phyloP scores from a whole-genome alignment of 208 protist species.

The Leishmania aethiopica region DNA sequence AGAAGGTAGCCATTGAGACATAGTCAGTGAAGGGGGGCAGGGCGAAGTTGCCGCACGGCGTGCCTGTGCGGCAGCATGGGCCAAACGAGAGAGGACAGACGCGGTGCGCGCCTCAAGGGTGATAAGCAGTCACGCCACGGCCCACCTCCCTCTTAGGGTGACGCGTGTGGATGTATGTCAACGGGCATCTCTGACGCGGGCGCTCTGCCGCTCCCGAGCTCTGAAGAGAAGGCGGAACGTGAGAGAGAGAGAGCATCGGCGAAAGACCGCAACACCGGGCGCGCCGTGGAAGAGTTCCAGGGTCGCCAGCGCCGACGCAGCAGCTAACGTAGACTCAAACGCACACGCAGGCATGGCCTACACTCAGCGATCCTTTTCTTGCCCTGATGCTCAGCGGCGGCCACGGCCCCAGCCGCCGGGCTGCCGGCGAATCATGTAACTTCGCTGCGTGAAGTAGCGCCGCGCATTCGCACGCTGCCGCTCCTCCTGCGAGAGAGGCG shows the following conservation, averaged over 20 bases:
- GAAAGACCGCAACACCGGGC: not conserved
- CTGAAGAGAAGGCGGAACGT: not conserved
- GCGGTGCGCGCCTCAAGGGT: not conserved
- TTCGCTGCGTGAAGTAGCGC: conserved; percentile 38
- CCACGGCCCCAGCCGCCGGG: conserved; percentile 11
- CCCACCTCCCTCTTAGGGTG: not conserved
- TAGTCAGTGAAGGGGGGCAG: not conserved
- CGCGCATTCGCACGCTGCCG: conserved; percentile 42
- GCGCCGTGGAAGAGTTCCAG: not conserved
- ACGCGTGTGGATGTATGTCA: not conserved
- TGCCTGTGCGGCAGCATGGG: not conserved
- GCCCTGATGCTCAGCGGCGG: conserved; percentile 11
- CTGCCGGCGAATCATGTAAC: conserved; percentile 26
- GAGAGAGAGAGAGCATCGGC: not conserved
- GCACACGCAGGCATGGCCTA: not conserved
- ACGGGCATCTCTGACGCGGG: not conserved
- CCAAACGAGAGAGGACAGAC: not conserved
- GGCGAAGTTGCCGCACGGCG: not conserved
- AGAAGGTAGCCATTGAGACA: not conserved
- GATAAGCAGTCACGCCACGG: not conserved
- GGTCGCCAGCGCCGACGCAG: not conserved
- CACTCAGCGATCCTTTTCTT: not conserved
- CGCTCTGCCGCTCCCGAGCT: not conserved
- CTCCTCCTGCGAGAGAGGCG: conserved; percentile 27
- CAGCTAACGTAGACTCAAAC: not conserved